Conservation (phyloP, 768 basidiomycete species). For the Trametes coccinea region DNA sequence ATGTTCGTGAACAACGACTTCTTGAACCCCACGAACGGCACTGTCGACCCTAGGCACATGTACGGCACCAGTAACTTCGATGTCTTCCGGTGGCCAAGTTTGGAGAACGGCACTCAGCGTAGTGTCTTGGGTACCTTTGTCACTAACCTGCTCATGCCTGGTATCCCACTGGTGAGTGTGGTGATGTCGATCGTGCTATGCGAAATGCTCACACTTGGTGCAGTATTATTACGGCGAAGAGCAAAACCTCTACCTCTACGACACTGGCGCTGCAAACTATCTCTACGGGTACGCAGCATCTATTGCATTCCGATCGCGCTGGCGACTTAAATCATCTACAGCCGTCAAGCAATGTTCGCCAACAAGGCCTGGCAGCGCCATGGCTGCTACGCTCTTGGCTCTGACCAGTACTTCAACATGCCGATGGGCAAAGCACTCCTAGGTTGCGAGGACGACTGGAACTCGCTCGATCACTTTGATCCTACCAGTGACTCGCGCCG, state of each 20-base stretch:
- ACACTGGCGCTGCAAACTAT: slow-evolving; percentile 90
- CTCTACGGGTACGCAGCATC: slow-evolving; percentile 69
- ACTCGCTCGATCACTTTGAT: slow-evolving; percentile 92
- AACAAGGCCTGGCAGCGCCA: slow-evolving; percentile 90
- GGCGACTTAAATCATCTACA: slow-evolving; percentile 29
- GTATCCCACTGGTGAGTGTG: slow-evolving; percentile 68
- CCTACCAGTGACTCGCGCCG: slow-evolving; percentile 80
- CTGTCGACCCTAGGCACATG: slow-evolving; percentile 84
- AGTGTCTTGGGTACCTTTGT: slow-evolving; percentile 80
- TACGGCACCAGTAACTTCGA: slow-evolving; percentile 94
- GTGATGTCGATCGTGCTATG: too few species aligned
- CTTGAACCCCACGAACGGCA: slow-evolving; percentile 64
- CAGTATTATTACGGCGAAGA: slow-evolving; percentile 90
- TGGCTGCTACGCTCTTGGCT: slow-evolving; percentile 89
- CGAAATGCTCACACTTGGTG: slow-evolving; percentile 11
- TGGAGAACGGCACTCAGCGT: slow-evolving; percentile 80
- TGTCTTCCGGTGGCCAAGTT: slow-evolving; percentile 89
- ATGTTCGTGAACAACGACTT: slow-evolving; percentile 91
- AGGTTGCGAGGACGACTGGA: slow-evolving; percentile 90
- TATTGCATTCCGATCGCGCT: background rate
- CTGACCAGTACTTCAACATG: slow-evolving; percentile 93
- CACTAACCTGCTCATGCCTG: slow-evolving; percentile 80
- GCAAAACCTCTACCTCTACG: slow-evolving; percentile 84
- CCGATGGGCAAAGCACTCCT: slow-evolving; percentile 75
- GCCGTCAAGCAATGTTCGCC: slow-evolving; percentile 90